Conservation (phyloP, 495 filamentous ascomycete genomes). For the Hypoxylon subgilvum region DNA sequence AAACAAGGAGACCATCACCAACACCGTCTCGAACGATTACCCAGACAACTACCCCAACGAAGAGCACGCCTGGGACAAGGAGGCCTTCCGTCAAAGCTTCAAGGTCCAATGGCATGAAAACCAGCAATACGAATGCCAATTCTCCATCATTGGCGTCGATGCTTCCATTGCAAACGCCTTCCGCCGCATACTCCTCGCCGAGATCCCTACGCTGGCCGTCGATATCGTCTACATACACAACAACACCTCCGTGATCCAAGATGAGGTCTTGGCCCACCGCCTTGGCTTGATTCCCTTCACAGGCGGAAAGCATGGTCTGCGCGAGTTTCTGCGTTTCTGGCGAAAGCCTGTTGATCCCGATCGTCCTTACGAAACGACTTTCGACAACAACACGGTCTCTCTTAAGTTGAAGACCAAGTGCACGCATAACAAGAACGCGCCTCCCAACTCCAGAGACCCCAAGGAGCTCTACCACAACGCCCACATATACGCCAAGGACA, state of each 20-base stretch:
- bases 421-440: conserved; percentile 73
- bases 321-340: conserved; percentile 76
- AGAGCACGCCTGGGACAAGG: conserved; percentile 83
- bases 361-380: conserved; percentile 50
- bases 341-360: conserved; percentile 54
- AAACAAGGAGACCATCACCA: conserved; percentile 84
- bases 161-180: conserved; percentile 96
- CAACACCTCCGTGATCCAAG: conserved; percentile 96
- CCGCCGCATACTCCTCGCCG: conserved; percentile 93
- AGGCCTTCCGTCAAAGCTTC: conserved; percentile 72
- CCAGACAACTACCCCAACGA: conserved; percentile 90
- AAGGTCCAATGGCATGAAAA: conserved; percentile 83
- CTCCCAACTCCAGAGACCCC: conserved; percentile 75
- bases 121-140: conserved; percentile 73
- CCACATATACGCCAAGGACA: conserved; percentile 83
- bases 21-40: conserved; percentile 87
- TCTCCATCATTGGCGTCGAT: conserved; percentile 90
- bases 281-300: conserved; percentile 90
- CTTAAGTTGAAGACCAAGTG: conserved; percentile 76
- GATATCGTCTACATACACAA: conserved; percentile 88
- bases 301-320: conserved; percentile 74
- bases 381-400: conserved; percentile 81
- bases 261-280: conserved; percentile 90
- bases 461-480: conserved; percentile 81
- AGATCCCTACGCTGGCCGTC: conserved; percentile 90